Evolutionary conservation across 75 land plant species (phyloP), one percentile per base, ranked within the genome.

Genomic region (Pseudotsuga menziesii): DNA sequence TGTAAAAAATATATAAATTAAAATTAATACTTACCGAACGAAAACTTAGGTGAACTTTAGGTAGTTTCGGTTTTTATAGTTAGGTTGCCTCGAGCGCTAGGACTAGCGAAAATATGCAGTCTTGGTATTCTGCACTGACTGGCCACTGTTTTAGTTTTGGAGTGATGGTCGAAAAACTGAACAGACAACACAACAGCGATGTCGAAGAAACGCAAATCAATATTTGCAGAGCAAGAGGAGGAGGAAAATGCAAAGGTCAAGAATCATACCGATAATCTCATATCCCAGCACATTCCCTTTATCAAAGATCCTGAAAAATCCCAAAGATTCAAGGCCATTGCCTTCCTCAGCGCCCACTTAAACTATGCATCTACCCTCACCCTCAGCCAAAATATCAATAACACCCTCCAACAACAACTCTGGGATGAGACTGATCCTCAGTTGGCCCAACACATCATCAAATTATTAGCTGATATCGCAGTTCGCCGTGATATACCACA

Each of bases 351-450:
- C 39, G 48, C 71, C 71, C 48, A 67, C 39, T 67, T 67, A 39
- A 67, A 67, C 71, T 32, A 67, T 36, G 71, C 48, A 36, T 39
- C 71, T 67, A n/a, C 22, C 19, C 48, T 36, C 5, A 36, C 20
- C 8, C 22, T 67, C 3, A 20, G 44, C 20, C 48, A 39, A 67
- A 67, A 16, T 35, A 67, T 67, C 52, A 67, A 67, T 36, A 39
- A 20, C n/a, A 39, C 20, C 20, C n/a, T 67, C 17, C 22, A 67
- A 39, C 48, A 67, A 5, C 48, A 44, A 0, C 44, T 67, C 17
- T 67, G 71, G 71, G 44, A 67, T 36, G 71, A 67, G 39, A 39
- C 15, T 17, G 8, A 67, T 67, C 52, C 71, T 39, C 71, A 67
- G 20, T n/a, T 67, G 44, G 48, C 12, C 23, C 71, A 67, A 67